Base-by-base conservation (phyloP, 2,329 filamentous ascomycete genomes). In the Byssothecium circinans region DNA sequence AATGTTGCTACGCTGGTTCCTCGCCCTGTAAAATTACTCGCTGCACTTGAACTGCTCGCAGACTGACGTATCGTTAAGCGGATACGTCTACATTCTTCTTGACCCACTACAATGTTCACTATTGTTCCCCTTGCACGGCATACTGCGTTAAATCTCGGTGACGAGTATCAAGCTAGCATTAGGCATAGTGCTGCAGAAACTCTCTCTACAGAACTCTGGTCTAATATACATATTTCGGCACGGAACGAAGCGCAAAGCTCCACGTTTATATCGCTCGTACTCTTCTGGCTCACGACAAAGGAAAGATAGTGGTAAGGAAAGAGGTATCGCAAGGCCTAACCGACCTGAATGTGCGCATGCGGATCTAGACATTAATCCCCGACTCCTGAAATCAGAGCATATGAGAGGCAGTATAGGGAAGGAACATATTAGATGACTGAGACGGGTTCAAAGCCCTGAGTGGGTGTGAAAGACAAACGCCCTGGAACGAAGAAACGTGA, bases 401-500 rank as follows among this genome's bases (percentile, higher is more conserved):
- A 40, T 40, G 19, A 32, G 23, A 20, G 8, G 14, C 25, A 27
- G 17, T 40, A 29, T 25, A 40, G 14, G 29, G 17, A 27, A 36
- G 33, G 39, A 42, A n/a, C 40, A 40, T 34, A n/a, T 8, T 30
- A 15, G 29, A 32, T 32, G 29, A 14, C 29, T 32, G 8, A 32
- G 25, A n/a, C 15, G 4, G 20, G 18, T 29, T 20, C 33, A 36
- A 43, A 35, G 18, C 39, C 35, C 35, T 14, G 27, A 32, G 22
- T 35, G 44, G 49, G 4, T n/a, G 14, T 32, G 38, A 22, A 17
- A 43, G 40, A 30, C 29, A 8, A 17, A 17, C 22, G 22, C 30
- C 18, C 18, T 6, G 4, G n/a, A 36, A 3, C 7, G 18, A 36
- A 17, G 20, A 25, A 45, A 45, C 38, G 36, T 52, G 39, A 34